Base-by-base conservation (phyloP, 768 basidiomycete species). In the Rickenella mellea region DNA sequence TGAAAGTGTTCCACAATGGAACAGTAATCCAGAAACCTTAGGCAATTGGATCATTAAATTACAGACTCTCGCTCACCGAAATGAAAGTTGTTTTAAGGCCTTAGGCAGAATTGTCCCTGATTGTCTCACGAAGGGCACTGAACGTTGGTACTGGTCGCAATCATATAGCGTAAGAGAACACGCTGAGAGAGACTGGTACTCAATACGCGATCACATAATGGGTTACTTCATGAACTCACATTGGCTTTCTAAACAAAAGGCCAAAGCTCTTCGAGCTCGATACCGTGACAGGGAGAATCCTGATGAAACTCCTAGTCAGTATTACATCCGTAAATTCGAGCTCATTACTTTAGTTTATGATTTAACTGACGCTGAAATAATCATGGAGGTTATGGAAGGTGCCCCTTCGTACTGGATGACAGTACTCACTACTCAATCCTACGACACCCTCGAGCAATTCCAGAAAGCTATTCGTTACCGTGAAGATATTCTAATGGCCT, bases 331-430 rank as follows among this genome's bases (percentile, higher is more conserved):
- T 1, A 66, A 66, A 36, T 21, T 41, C 1, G 57, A 58, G 17
- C 43, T 63, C 9, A 39, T 57, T 21, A 37, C 32, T 2, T 32
- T 50, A 9, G 47, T 49, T 7, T 42, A 43, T 30, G 31, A 45
- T 2, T 28, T 46, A 27, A 40, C 43, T 2, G 59, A 65, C 31
- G 47, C 54, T 1, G 61, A 65, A 37, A n/a, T 61, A 2, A 66
- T 66, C 11, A 45, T 51, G 12, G 58, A 64, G 38, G 51, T 66
- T 12, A 63, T 65, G 63, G 53, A 54, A 10, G 57, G 57, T 2
- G 61, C 57, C 19, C 64, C 64, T 0, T 10, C 53, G 0, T 39
- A 39, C 6, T 65, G 63, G 63, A 50, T 35, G 17, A 39, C 8
- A 0, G 46, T 59, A 9, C 35, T 59, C 0, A 58, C 51, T 1